Conservation (phyloP, 257 asterid genomes). For the Ballota nigra region DNA sequence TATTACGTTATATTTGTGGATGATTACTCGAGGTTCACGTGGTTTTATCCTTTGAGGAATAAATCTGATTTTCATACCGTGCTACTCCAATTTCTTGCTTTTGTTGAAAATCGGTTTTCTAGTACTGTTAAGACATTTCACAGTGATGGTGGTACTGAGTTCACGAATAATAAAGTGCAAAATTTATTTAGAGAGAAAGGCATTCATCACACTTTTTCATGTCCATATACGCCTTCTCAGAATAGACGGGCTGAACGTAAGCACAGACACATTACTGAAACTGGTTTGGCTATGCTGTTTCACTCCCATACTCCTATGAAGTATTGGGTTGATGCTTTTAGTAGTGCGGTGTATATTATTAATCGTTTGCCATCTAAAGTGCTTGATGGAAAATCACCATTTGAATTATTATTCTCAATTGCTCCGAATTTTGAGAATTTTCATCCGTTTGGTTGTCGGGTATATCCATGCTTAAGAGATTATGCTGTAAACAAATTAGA, state of each 20-base stretch:
- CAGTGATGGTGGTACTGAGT: neutral
- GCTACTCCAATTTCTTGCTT: neutral
- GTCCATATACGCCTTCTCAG: too few relatives aligned
- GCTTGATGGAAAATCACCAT: neutral
- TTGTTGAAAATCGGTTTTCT: neutral
- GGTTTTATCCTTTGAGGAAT: too few relatives aligned
- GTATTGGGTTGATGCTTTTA: too few relatives aligned
- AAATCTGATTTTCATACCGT: neutral
- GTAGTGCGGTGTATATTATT: neutral
- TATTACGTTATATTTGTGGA: too few relatives aligned
- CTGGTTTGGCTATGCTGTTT: too few relatives aligned
- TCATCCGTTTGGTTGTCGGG: neutral
- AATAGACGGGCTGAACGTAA: too few relatives aligned
- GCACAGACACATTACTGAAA: too few relatives aligned
- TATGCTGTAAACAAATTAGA: neutral
- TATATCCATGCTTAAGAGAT: neutral
- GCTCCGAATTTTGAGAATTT: neutral
- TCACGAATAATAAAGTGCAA: neutral
- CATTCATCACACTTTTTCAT: too few relatives aligned
- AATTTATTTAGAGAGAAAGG: too few relatives aligned
- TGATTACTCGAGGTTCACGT: too few relatives aligned
- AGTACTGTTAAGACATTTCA: neutral
- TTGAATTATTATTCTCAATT: too few relatives aligned
- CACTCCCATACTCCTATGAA: too few relatives aligned
- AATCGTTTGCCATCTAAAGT: neutral